Conservation (phyloP, 345 rosid genomes). For the Leavenworthia alabamica region DNA sequence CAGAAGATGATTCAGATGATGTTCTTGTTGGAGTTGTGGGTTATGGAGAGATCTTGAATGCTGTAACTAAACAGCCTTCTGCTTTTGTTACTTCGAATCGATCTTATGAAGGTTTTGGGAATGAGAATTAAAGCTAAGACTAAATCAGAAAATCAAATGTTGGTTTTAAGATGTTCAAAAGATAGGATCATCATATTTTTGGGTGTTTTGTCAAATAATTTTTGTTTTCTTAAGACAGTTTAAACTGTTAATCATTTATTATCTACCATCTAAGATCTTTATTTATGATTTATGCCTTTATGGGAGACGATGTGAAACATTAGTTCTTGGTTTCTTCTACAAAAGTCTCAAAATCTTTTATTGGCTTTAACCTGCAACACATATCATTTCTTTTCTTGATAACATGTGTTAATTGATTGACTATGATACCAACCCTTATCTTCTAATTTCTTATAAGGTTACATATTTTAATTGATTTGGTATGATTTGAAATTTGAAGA, state of each 20-base stretch:
- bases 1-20: slow-evolving; percentile 69
- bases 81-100: slow-evolving; percentile 32
- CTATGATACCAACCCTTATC: too few relatives aligned
- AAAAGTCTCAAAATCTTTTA: too few relatives aligned
- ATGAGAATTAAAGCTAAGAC: slow-evolving; percentile 49
- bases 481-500: too few relatives aligned
- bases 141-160: not conserved
- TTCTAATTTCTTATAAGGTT: too few relatives aligned
- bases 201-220: not conserved
- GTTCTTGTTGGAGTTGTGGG: slow-evolving; percentile 79
- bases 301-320: too few relatives aligned
- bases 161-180: not conserved
- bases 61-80: slow-evolving; percentile 67
- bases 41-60: slow-evolving; percentile 72
- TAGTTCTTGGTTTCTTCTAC: too few relatives aligned
- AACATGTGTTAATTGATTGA: too few relatives aligned
- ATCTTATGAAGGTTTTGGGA: slow-evolving; percentile 34
- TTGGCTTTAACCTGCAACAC: too few relatives aligned
- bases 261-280: too few relatives aligned
- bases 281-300: too few relatives aligned
- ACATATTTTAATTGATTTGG: too few relatives aligned
- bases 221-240: not conserved
- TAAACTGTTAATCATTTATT: not conserved
- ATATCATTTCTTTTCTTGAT: too few relatives aligned
- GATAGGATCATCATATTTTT: not conserved